Evolutionary conservation across 2,329 filamentous ascomycete genomes (phyloP).

Genomic region (Ascocoryne sarcoides): DNA sequence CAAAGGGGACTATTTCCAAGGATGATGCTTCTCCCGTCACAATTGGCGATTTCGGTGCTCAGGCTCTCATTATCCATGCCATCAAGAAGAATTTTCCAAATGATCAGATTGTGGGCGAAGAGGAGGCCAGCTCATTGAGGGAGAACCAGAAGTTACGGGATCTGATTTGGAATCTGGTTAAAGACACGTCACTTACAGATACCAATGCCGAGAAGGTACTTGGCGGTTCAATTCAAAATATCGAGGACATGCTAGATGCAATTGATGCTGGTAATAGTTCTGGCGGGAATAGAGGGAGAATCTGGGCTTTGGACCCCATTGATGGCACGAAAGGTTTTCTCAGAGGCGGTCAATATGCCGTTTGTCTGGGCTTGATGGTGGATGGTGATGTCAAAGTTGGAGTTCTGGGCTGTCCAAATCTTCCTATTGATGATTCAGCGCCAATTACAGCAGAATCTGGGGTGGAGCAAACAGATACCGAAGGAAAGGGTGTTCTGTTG

Average conservation of each 20-base stretch:
- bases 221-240: slow-evolving; percentile 58
- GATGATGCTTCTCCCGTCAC: slow-evolving; percentile 95
- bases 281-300: slow-evolving; percentile 65
- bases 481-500: slow-evolving; percentile 79
- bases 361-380: slow-evolving; percentile 85
- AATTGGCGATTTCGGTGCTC: slow-evolving; percentile 94
- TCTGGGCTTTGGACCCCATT: slow-evolving; percentile 96
- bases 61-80: slow-evolving; percentile 89
- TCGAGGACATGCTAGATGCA: slow-evolving; percentile 57
- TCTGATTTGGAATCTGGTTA: slow-evolving; percentile 79
- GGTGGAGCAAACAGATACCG: slow-evolving; percentile 61
- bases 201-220: slow-evolving; percentile 55
- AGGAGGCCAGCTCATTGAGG: slow-evolving; percentile 76
- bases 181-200: slow-evolving; percentile 61
- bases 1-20: slow-evolving; percentile 91
- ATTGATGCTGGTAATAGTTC: slow-evolving; percentile 61
- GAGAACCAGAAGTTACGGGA: slow-evolving; percentile 59
- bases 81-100: slow-evolving; percentile 82
- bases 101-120: slow-evolving; percentile 90
- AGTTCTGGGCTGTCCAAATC: slow-evolving; percentile 90
- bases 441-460: slow-evolving; percentile 65
- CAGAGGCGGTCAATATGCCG: slow-evolving; percentile 91
- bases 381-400: slow-evolving; percentile 92
- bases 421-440: slow-evolving; percentile 75
- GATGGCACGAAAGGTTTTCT: slow-evolving; percentile 98